A percentile compares a stretch with the other conserved stretches of the same genome.
These are phyloP conservation scores for Phytophthora litchii DNA, from an alignment of 352 stramenopile genomes.

Conservation along the genomic window DNA sequence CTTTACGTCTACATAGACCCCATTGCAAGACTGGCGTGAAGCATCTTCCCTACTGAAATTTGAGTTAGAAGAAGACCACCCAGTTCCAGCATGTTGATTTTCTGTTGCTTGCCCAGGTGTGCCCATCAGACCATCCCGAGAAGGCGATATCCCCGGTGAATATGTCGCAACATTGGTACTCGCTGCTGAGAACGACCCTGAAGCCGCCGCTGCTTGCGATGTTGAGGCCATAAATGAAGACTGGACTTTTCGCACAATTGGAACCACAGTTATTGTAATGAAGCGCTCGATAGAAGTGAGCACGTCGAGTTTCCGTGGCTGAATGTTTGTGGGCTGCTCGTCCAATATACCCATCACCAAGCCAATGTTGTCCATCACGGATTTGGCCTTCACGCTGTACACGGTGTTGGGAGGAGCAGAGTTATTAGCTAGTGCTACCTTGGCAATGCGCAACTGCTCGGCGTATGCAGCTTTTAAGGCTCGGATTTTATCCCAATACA, in stretches of 20 bases:
- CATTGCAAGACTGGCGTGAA: conserved; percentile 11
- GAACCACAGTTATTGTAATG: conserved; percentile 76
- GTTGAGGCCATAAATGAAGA: conserved; percentile 13
- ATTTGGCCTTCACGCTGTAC: conserved; percentile 77
- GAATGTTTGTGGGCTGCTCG: conserved; percentile 41
- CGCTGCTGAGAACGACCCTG: conserved; percentile 4
- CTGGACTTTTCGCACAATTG: conserved; percentile 75
- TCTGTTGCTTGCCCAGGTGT: conserved; percentile 1
- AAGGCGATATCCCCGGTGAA: conserved; percentile 1
- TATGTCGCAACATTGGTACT: conserved; percentile 14
- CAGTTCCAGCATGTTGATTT: conserved; percentile 14
- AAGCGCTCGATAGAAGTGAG: conserved; percentile 84
- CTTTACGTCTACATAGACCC: conserved; percentile 17
- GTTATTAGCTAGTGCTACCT: conserved; percentile 72
- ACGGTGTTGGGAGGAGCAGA: conserved; percentile 59
- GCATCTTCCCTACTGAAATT: conserved; percentile 6
- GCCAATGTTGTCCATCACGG: conserved; percentile 82
- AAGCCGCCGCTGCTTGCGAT: conserved; percentile 2
- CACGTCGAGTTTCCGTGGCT: conserved; percentile 70
- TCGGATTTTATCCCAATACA: conserved; percentile 81
- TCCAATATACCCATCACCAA: conserved; percentile 74
- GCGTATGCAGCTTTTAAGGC: conserved; percentile 54
- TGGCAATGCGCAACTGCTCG: conserved; percentile 59
- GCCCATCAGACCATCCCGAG: conserved; percentile 6
- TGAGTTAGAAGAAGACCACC: conserved; percentile 16